Percentiles rank a stretch among this genome's conserved stretches.
Evolutionary conservation across 345 rosid genomes (phyloP).

Genomic region (Punica granatum): DNA sequence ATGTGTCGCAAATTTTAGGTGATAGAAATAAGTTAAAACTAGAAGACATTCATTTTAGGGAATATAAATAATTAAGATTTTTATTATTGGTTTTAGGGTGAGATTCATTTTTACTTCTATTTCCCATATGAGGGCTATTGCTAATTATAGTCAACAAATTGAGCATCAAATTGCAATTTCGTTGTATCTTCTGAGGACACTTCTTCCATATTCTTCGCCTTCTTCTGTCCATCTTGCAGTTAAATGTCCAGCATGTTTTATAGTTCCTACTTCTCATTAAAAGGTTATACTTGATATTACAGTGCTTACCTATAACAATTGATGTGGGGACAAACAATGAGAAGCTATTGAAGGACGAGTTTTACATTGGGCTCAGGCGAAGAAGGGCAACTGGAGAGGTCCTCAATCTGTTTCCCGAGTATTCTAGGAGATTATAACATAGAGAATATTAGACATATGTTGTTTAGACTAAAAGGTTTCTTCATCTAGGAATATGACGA

Average conservation of each 20-base stretch:
- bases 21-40: too few relatives aligned
- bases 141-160: too few relatives aligned
- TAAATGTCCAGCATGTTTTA: neutral
- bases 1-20: too few relatives aligned
- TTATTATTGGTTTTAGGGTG: too few relatives aligned
- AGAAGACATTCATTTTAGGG: too few relatives aligned
- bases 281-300: constrained; percentile 16
- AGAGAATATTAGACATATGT: neutral
- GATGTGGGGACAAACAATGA: constrained; percentile 98
- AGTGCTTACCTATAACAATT: constrained; percentile 94
- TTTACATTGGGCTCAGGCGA: constrained; percentile 88
- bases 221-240: neutral
- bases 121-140: too few relatives aligned
- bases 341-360: constrained; percentile 72
- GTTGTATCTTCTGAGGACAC: neutral
- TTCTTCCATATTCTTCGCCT: too few relatives aligned
- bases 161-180: neutral
- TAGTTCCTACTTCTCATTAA: neutral
- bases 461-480: neutral
- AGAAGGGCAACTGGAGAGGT: constrained; percentile 97
- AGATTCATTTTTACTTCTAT: too few relatives aligned
- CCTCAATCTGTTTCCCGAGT: constrained; percentile 1
- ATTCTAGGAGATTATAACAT: constrained; percentile 4
- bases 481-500: constrained; percentile 69
- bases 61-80: too few relatives aligned